Conservation (phyloP, 768 basidiomycete genomes). For the Paxillus rubicundulus region DNA sequence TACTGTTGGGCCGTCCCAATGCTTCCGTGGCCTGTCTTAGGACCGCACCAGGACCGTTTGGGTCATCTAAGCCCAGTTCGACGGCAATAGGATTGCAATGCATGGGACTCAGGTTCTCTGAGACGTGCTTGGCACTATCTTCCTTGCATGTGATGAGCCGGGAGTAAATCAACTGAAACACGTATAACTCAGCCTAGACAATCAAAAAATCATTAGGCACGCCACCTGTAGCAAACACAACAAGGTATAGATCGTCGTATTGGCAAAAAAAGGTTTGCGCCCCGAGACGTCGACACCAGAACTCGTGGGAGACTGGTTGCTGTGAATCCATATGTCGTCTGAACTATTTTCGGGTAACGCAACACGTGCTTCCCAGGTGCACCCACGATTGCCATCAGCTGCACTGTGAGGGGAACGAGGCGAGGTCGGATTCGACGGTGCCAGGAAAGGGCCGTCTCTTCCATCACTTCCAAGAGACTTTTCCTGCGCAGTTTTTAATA, state of each 20-base stretch:
- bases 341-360: slow-evolving; percentile 6
- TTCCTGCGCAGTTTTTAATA: slow-evolving; percentile 74
- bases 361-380: background rate
- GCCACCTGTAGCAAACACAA: slow-evolving; percentile 82
- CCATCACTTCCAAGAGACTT: slow-evolving; percentile 37
- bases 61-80: slow-evolving; percentile 82
- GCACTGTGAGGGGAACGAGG: slow-evolving; percentile 5
- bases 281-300: slow-evolving; percentile 32
- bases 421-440: slow-evolving; percentile 6
- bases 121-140: slow-evolving; percentile 68
- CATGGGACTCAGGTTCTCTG: slow-evolving; percentile 60
- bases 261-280: slow-evolving; percentile 76
- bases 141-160: slow-evolving; percentile 85
- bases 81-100: slow-evolving; percentile 80
- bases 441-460: slow-evolving; percentile 30
- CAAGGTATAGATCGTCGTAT: slow-evolving; percentile 90
- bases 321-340: slow-evolving; percentile 62
- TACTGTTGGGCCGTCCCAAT: slow-evolving; percentile 46
- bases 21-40: slow-evolving; percentile 64
- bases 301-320: slow-evolving; percentile 21
- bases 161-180: slow-evolving; percentile 75
- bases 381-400: slow-evolving; percentile 3
- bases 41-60: slow-evolving; percentile 67
- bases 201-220: slow-evolving; percentile 2
- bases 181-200: slow-evolving; percentile 5